Conservation (phyloP, 768 basidiomycete genomes). For the Suillus fuscotomentosus region DNA sequence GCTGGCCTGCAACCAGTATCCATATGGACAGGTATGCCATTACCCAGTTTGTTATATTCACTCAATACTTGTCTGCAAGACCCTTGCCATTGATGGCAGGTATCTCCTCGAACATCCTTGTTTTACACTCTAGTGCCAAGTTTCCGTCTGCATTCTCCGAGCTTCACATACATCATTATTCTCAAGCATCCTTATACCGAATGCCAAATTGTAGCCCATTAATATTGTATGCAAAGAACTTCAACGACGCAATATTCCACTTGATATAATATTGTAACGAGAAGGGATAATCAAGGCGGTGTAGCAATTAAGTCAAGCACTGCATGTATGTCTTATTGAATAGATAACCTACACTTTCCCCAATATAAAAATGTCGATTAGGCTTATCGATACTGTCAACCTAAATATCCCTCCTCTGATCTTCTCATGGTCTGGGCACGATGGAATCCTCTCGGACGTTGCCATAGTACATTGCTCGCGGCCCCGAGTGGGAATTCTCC, state of each 20-base stretch:
- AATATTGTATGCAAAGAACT: too few relatives aligned
- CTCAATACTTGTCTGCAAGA: slow-evolving; percentile 10
- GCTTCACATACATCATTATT: not conserved
- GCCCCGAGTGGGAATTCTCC: slow-evolving; percentile 10
- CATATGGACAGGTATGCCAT: slow-evolving; percentile 33
- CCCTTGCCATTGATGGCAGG: slow-evolving; percentile 24
- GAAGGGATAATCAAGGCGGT: not conserved
- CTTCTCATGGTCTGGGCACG: slow-evolving; percentile 25
- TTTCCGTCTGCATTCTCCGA: not conserved
- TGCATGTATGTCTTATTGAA: not conserved
- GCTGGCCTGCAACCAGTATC: slow-evolving; percentile 31
- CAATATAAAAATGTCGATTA: not conserved
- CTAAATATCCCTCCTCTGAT: slow-evolving; percentile 24
- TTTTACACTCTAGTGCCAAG: not conserved
- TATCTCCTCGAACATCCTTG: slow-evolving; percentile 29
- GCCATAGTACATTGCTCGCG: slow-evolving; percentile 2
- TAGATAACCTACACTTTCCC: not conserved
- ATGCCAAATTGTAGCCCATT: not conserved
- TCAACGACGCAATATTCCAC: not conserved
- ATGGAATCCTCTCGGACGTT: slow-evolving; percentile 18
- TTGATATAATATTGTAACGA: not conserved
- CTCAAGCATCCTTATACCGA: not conserved
- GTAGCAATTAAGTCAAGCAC: not conserved
- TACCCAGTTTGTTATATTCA: not conserved
- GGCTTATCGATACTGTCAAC: not conserved